phyloP scores from a whole-genome alignment of 2,329 filamentous ascomycete species.

The Fusarium subtropicale region DNA sequence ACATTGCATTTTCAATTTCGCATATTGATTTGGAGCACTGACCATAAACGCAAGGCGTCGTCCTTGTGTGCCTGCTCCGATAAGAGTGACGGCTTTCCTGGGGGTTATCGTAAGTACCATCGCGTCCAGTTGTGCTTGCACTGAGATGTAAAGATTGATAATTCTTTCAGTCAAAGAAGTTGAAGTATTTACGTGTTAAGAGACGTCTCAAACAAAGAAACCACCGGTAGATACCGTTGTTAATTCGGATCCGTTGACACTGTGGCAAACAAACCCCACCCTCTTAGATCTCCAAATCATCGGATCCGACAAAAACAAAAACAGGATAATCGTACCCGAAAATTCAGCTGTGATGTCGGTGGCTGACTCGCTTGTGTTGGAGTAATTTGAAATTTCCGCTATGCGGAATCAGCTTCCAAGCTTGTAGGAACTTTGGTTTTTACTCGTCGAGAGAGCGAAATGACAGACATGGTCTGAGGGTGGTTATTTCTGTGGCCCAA shows the following conservation, averaged over 20 bases:
- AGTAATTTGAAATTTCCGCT: neutral
- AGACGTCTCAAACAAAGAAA: neutral
- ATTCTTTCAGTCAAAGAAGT: neutral
- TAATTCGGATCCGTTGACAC: slow-evolving; percentile 28
- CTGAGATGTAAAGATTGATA: neutral
- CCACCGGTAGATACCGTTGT: neutral
- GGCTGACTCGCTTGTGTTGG: slow-evolving; percentile 3
- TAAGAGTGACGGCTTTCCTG: slow-evolving; percentile 40
- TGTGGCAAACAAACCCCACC: slow-evolving; percentile 17
- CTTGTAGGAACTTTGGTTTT: neutral
- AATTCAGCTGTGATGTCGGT: neutral
- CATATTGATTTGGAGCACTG: neutral
- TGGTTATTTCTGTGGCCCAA: neutral
- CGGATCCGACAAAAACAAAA: slow-evolving; percentile 29
- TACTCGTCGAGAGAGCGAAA: neutral
- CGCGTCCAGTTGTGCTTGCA: neutral
- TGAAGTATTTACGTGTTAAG: neutral
- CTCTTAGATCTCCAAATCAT: neutral
- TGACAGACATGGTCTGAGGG: neutral
- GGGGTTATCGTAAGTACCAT: slow-evolving; percentile 33
- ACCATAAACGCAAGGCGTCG: slow-evolving; percentile 50
- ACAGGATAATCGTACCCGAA: neutral
- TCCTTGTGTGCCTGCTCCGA: slow-evolving; percentile 50
- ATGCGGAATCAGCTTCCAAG: neutral
- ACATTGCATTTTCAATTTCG: neutral